phyloP scores from a whole-genome alignment of 305 asterid genomes.

The Fraxinus sp. region DNA sequence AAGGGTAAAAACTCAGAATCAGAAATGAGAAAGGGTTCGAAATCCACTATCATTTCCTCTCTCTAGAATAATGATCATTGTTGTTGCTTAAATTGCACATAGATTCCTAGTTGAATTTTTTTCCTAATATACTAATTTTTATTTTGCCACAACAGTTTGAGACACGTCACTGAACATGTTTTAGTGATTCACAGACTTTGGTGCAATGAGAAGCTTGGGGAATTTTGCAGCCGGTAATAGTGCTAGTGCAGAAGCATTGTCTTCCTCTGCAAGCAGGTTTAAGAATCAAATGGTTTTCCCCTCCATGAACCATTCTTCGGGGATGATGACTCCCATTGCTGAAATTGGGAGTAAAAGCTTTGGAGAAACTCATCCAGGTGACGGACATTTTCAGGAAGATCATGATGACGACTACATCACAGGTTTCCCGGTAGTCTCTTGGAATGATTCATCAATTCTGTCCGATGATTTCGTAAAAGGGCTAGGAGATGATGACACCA shows the following conservation, averaged over 20 bases:
- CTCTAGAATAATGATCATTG: not conserved
- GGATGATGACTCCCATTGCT: conserved; percentile 44
- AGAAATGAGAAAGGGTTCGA: not conserved
- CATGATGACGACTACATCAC: conserved; percentile 29
- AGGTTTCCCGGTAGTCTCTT: conserved; percentile 41
- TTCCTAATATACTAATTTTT: not conserved
- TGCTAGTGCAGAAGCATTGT: conserved; percentile 40
- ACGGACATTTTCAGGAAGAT: conserved; percentile 11
- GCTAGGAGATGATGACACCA: conserved; percentile 37
- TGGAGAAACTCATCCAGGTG: conserved; percentile 25
- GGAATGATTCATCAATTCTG: conserved; percentile 65
- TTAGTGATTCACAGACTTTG: conserved; percentile 50
- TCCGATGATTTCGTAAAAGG: conserved; percentile 54
- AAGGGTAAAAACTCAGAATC: not conserved
- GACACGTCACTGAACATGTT: conserved; percentile 25
- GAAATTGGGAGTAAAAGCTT: conserved; percentile 36
- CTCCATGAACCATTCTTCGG: conserved; percentile 32
- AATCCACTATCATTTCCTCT: not conserved
- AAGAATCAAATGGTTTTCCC: conserved; percentile 35
- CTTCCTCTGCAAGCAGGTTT: conserved; percentile 47
- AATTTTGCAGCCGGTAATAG: conserved; percentile 37
- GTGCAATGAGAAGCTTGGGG: conserved; percentile 48
- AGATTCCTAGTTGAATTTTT: not conserved
- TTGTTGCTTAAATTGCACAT: not conserved
- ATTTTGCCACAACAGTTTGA: not conserved